Evolutionary conservation across 495 filamentous ascomycete species (phyloP).

Genomic region (Xylona heveae): DNA sequence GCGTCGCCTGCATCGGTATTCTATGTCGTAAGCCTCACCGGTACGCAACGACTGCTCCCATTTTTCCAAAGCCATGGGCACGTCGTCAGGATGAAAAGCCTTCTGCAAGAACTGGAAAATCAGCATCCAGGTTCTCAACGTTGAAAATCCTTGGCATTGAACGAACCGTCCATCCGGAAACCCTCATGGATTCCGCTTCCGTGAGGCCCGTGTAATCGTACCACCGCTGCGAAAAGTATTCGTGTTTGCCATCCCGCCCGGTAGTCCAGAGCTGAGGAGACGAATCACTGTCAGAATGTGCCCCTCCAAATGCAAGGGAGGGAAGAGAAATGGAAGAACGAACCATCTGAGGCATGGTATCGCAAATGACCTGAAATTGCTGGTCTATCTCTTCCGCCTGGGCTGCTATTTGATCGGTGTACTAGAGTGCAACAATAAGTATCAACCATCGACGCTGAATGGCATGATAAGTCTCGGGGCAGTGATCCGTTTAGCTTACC

Average conservation of each 20-base stretch:
- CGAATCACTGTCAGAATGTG: not conserved
- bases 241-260: constrained; percentile 31
- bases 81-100: constrained; percentile 33
- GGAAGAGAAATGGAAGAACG: constrained; percentile 4
- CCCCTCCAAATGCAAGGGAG: not conserved
- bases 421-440: too few relatives aligned
- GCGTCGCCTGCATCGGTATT: constrained; percentile 41
- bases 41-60: constrained; percentile 38
- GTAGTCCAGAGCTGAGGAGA: constrained; percentile 44
- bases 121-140: too few relatives aligned
- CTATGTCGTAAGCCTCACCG: constrained; percentile 39
- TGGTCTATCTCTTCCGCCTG: constrained; percentile 41
- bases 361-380: constrained; percentile 46
- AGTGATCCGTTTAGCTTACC: too few relatives aligned
- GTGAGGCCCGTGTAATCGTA: constrained; percentile 49
- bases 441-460: too few relatives aligned
- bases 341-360: constrained; percentile 47
- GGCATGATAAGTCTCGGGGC: too few relatives aligned
- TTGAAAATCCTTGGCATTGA: too few relatives aligned
- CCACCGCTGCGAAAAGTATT: constrained; percentile 49
- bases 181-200: constrained; percentile 24
- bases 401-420: constrained; percentile 31
- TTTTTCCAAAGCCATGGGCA: constrained; percentile 21
- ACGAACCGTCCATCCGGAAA: too few relatives aligned
- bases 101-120: constrained; percentile 18